Base-by-base conservation (phyloP, 1,284 basidiomycete species). In the Ceratobasidium sp. region DNA sequence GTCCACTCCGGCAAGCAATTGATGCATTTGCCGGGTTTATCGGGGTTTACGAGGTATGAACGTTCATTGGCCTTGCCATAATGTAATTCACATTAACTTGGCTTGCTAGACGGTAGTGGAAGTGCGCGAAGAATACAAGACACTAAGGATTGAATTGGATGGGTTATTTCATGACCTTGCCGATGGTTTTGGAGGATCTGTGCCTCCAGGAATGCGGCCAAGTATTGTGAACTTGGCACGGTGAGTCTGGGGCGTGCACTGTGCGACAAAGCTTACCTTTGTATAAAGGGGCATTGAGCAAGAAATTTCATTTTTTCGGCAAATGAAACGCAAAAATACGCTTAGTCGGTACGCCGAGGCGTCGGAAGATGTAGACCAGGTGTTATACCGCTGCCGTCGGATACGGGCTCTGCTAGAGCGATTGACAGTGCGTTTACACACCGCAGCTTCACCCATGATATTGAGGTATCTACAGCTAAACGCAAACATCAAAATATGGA, bases 401-500 rank as follows among this genome's bases (percentile, higher is more conserved):
- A 43, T 69, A 3, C 51, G 19, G 11, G 22, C 6, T 11, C 39
- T 43, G 9, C 53, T 56, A 34, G 22, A 39, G n/a, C 31, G 53
- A 7, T 31, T 69, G 19, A 34, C 37, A 34, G 66, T 69, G 37
- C 41, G 66, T 27, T 4, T 9, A 19, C 6, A 43, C 8, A 2
- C 24, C 14, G 3, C 11, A 1, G 13, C 5, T 22, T 14, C 27
- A 9, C 29, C n/a, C 41, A 3, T n/a, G 22, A 22, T 41, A 37
- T 22, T 58, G 39, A 69, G 6, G 14, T 29, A 31, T 7, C 8
- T 37, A 24, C 37, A 69, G 66, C 19, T 54, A 29, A 69, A 69
- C n/a, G 53, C 19, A 16, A 58, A 69, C 51, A 8, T 58, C 3
- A 41, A n/a, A 11, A 7, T 58, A 14, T 69, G 66, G 66, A 69